A percentile compares a stretch with the other conserved stretches of the same genome.
phyloP scores from a whole-genome alignment of 1,139 yeast species.

The Hyphopichia burtonii region DNA sequence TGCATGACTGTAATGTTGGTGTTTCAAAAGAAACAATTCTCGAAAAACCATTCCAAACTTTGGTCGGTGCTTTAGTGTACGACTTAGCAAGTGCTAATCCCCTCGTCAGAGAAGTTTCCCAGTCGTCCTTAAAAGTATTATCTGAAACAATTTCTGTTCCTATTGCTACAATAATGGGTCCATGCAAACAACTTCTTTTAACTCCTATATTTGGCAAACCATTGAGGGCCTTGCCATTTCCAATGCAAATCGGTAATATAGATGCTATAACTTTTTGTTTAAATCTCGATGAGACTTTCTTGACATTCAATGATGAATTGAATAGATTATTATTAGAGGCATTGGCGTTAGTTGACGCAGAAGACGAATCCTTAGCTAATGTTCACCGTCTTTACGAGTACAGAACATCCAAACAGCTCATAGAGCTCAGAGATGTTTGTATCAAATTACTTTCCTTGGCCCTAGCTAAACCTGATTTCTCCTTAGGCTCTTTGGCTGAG shows the following conservation, averaged over 20 bases:
- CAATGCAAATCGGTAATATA: constrained; percentile 97
- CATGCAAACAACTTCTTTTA: constrained; percentile 76
- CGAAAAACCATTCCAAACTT: constrained; percentile 77
- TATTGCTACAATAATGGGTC: constrained; percentile 71
- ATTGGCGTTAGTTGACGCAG: constrained; percentile 93
- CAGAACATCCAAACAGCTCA: constrained; percentile 82
- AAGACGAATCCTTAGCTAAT: constrained; percentile 90
- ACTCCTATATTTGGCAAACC: constrained; percentile 98
- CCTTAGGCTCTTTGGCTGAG: constrained; percentile 75
- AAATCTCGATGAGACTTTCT: constrained; percentile 73
- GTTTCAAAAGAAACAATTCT: constrained; percentile 58
- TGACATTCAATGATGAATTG: constrained; percentile 85
- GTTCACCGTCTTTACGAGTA: constrained; percentile 84
- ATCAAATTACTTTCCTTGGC: constrained; percentile 82
- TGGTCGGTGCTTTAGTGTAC: constrained; percentile 83
- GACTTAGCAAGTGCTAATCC: constrained; percentile 89
- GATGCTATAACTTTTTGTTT: constrained; percentile 94
- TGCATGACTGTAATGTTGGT: constrained; percentile 63
- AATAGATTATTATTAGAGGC: constrained; percentile 86
- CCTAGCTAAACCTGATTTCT: constrained; percentile 74
- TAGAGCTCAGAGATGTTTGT: constrained; percentile 86
- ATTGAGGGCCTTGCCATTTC: constrained; percentile 91
- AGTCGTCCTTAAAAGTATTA: constrained; percentile 63
- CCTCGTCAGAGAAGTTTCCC: constrained; percentile 80
- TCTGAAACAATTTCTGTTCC: constrained; percentile 71